A percentile compares a stretch with the other conserved stretches of the same genome.
Evolutionary conservation across 163 green algal species (phyloP).

Genomic region (Chlamydomonas reinhardtii): DNA sequence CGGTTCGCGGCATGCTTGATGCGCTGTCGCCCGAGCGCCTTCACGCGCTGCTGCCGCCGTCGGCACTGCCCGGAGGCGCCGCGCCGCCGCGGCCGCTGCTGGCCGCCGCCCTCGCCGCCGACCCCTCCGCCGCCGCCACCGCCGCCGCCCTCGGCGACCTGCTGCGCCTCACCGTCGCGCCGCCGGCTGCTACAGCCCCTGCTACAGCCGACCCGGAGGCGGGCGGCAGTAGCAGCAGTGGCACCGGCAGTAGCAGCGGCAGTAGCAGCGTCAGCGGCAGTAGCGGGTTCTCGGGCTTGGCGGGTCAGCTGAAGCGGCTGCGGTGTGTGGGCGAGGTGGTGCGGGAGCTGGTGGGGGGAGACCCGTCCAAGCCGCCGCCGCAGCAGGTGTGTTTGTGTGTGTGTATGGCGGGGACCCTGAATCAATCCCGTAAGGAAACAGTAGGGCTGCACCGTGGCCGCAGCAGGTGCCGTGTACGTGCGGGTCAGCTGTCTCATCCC

Average conservation of each 20-base stretch:
- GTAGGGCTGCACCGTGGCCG: too few species aligned
- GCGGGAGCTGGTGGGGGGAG: slow-evolving; percentile 27
- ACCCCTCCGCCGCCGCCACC: background rate
- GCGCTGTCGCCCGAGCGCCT: slow-evolving; percentile 5
- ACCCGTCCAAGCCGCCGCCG: slow-evolving; percentile 2
- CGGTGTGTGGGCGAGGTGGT: slow-evolving; percentile 24
- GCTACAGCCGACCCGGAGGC: background rate
- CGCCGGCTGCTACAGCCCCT: background rate
- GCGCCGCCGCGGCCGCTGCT: slow-evolving; percentile 7
- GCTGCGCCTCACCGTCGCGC: background rate
- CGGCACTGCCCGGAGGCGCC: background rate
- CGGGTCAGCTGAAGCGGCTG: slow-evolving; percentile 57
- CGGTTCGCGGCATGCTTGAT: slow-evolving; percentile 25
- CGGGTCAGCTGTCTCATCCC: too few species aligned
- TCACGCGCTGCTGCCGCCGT: background rate
- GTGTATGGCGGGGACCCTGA: too few species aligned
- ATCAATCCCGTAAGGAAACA: too few species aligned
- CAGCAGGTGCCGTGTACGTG: too few species aligned
- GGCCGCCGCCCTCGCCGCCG: background rate
- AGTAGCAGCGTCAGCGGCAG: background rate
- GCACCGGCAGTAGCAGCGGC: background rate
- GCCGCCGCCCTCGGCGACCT: slow-evolving; percentile 7
- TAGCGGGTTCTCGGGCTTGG: slow-evolving; percentile 21
- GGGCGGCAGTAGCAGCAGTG: background rate
- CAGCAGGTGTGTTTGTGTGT: too few species aligned